Percentiles rank a stretch among this genome's conserved stretches.
phyloP scores from a whole-genome alignment of 257 asterid genomes.

The Leonotis leonurus region DNA sequence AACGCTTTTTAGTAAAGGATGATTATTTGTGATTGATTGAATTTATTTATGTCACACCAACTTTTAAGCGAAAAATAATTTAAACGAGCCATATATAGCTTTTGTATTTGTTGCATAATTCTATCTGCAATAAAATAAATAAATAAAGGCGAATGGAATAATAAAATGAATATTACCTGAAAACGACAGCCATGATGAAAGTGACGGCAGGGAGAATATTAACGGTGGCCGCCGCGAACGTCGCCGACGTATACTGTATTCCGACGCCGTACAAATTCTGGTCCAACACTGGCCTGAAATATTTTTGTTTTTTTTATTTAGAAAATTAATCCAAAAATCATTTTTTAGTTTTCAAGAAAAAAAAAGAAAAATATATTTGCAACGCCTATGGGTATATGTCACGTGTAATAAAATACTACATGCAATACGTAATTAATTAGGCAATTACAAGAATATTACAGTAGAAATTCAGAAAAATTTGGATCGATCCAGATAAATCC shows the following conservation, averaged over 20 bases:
- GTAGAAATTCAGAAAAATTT: too few relatives aligned
- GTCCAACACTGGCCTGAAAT: conserved; percentile 78
- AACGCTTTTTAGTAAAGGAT: too few relatives aligned
- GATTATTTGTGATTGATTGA: too few relatives aligned
- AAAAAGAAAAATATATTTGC: too few relatives aligned
- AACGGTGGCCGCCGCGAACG: conserved; percentile 78
- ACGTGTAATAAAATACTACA: too few relatives aligned
- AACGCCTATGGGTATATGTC: too few relatives aligned
- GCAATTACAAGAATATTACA: too few relatives aligned
- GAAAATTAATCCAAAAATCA: not conserved
- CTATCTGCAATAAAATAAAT: not conserved
- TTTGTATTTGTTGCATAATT: not conserved
- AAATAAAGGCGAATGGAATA: not conserved
- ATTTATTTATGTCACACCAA: not conserved
- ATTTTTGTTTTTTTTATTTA: not conserved
- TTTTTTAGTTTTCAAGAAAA: too few relatives aligned
- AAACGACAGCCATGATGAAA: conserved; percentile 68
- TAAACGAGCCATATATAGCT: not conserved
- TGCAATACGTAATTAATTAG: too few relatives aligned
- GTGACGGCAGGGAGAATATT: conserved; percentile 90
- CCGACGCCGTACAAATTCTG: conserved; percentile 80
- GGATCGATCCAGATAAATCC: too few relatives aligned
- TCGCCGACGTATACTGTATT: conserved; percentile 76
- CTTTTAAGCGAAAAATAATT: too few relatives aligned
- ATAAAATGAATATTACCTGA: conserved; percentile 49